These are phyloP conservation scores for Dryadomyces quercivorus DNA, from an alignment of 2,329 filamentous ascomycete species.

Conservation along the genomic window DNA sequence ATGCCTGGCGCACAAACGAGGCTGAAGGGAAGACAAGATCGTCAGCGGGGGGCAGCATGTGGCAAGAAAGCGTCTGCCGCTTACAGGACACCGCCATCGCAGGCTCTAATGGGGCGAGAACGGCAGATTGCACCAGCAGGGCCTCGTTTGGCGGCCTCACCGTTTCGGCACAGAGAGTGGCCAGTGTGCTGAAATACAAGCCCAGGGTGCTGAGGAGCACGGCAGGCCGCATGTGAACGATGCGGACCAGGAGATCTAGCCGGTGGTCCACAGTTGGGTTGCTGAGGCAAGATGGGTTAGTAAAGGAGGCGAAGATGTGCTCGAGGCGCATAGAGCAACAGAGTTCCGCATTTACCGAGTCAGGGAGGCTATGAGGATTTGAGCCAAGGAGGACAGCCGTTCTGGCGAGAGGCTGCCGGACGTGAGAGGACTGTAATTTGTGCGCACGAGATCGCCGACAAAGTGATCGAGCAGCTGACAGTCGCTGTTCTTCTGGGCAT, in stretches of 20 bases:
- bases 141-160: slow-evolving; percentile 1
- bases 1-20: slow-evolving; percentile 13
- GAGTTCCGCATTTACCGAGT: slow-evolving; percentile 13
- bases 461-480: slow-evolving; percentile 33
- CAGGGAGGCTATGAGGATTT: slow-evolving; percentile 24
- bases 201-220: slow-evolving; percentile 11
- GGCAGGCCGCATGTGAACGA: slow-evolving; percentile 9
- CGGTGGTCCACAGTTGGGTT: background rate
- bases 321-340: background rate
- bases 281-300: background rate
- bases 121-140: slow-evolving; percentile 9
- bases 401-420: slow-evolving; percentile 17
- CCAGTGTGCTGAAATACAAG: slow-evolving; percentile 12
- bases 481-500: slow-evolving; percentile 31
- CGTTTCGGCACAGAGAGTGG: slow-evolving; percentile 3
- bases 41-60: background rate
- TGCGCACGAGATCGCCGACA: slow-evolving; percentile 27
- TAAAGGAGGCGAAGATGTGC: background rate
- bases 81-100: background rate
- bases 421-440: slow-evolving; percentile 23
- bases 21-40: background rate
- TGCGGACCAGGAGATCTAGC: slow-evolving; percentile 8
- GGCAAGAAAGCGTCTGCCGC: background rate
- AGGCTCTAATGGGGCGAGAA: slow-evolving; percentile 9
- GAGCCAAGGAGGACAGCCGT: slow-evolving; percentile 23